Conservation (phyloP, 2,329 filamentous ascomycete species). For the Lachnellula arida region DNA sequence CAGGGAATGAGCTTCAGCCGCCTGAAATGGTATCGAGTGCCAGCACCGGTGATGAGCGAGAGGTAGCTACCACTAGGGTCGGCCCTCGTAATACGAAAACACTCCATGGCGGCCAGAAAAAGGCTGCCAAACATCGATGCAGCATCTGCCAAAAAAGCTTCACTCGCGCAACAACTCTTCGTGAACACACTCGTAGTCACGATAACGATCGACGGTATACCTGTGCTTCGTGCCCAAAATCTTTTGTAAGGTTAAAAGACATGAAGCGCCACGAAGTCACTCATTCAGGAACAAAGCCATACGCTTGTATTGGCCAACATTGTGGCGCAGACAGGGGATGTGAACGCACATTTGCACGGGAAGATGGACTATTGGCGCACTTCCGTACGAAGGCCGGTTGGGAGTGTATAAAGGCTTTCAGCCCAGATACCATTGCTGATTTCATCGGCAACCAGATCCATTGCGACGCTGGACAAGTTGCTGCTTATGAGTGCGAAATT, state of each 20-base stretch:
- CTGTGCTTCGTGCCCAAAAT: slow-evolving; percentile 41
- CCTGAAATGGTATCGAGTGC: no score
- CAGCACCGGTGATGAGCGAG: no score
- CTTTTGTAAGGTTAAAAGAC: slow-evolving; percentile 4
- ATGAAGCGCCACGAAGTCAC: neutral
- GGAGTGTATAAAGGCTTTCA: slow-evolving; percentile 7
- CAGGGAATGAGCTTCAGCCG: no score
- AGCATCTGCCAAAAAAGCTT: neutral
- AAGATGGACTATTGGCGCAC: slow-evolving; percentile 3
- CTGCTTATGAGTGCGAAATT: no score
- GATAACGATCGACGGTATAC: slow-evolving; percentile 74
- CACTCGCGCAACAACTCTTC: slow-evolving; percentile 3
- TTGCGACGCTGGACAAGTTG: neutral
- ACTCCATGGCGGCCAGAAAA: no score
- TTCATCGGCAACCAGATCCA: neutral
- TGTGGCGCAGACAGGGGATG: neutral
- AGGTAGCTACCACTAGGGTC: no score
- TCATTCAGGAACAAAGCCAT: neutral
- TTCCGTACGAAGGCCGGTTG: neutral
- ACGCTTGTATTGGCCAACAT: neutral
- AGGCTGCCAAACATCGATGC: neutral
- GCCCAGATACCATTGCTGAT: neutral
- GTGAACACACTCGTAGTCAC: slow-evolving; percentile 70
- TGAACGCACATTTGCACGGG: neutral
- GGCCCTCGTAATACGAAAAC: no score